A percentile compares a stretch with the other conserved stretches of the same genome.
Evolutionary conservation across 2,329 filamentous ascomycete species (phyloP).

Genomic region (Colletotrichum brevisporum): DNA sequence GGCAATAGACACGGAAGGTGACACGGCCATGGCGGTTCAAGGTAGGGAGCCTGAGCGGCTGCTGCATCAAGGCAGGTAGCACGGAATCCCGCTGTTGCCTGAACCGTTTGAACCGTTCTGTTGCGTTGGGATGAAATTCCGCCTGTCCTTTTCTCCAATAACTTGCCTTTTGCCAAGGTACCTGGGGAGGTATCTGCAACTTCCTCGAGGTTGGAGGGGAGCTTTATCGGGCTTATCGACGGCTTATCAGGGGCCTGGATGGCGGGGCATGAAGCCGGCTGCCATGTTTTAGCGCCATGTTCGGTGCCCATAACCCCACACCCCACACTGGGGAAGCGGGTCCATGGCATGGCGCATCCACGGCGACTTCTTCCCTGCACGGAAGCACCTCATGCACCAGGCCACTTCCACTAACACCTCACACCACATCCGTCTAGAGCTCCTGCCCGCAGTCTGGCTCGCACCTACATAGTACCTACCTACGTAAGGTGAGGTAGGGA

Average conservation of each 20-base stretch:
- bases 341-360: constrained; percentile 13
- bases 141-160: neutral
- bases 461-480: neutral
- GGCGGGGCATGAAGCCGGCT: constrained; percentile 17
- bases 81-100: neutral
- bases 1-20: constrained; percentile 16
- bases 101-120: too few relatives aligned
- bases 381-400: constrained; percentile 26
- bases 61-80: too few relatives aligned
- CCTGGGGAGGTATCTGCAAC: neutral
- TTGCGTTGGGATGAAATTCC: constrained; percentile 2
- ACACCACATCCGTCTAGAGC: constrained; percentile 21
- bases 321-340: constrained; percentile 36
- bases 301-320: constrained; percentile 31
- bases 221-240: constrained; percentile 33
- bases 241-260: constrained; percentile 11
- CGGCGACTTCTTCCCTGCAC: constrained; percentile 34
- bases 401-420: constrained; percentile 35
- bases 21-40: constrained; percentile 7
- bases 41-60: constrained; percentile 6
- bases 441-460: neutral
- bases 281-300: constrained; percentile 33
- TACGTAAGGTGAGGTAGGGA: neutral
- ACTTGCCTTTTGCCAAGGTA: neutral
- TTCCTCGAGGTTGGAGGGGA: neutral